Evolutionary conservation across 306 rosid species (phyloP).

Genomic region (Prinsepia uniflora): DNA sequence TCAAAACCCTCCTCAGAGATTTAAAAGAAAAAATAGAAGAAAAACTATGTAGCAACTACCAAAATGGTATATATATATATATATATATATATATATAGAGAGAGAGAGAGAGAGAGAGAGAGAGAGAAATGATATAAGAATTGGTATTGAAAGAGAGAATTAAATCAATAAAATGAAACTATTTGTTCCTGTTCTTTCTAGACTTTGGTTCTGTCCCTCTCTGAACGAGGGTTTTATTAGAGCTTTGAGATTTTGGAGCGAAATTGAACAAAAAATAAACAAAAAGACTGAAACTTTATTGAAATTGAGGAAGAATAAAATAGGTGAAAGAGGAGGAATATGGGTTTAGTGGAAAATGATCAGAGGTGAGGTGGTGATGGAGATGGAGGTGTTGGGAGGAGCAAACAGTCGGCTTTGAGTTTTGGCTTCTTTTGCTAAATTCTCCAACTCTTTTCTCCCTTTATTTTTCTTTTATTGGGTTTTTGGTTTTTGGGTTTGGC

Average conservation of each 20-base stretch:
- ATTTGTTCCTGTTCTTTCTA: background rate
- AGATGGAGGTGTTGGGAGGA: constrained; percentile 20
- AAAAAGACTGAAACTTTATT: background rate
- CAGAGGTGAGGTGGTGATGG: constrained; percentile 26
- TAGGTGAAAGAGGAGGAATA: constrained; percentile 11
- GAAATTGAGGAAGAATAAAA: background rate
- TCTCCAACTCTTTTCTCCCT: background rate
- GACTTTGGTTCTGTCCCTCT: constrained; percentile 17
- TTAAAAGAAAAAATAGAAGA: background rate
- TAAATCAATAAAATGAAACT: constrained; percentile 20
- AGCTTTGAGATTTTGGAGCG: constrained; percentile 21
- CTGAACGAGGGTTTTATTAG: constrained; percentile 19
- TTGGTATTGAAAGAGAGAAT: background rate
- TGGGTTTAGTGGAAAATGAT: constrained; percentile 19
- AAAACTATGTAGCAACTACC: background rate
- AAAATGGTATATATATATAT: constrained; percentile 20
- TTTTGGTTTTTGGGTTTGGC: constrained; percentile 1
- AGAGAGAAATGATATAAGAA: background rate
- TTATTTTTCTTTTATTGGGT: background rate
- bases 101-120: no score
- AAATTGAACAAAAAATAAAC: background rate
- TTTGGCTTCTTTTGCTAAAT: constrained; percentile 21
- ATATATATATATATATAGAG: no score
- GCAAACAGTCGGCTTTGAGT: constrained; percentile 22
- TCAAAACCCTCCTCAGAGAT: constrained; percentile 25